Base-by-base conservation (phyloP, 202 grass and related monocot species). In the Sporobolus alterniflorus region DNA sequence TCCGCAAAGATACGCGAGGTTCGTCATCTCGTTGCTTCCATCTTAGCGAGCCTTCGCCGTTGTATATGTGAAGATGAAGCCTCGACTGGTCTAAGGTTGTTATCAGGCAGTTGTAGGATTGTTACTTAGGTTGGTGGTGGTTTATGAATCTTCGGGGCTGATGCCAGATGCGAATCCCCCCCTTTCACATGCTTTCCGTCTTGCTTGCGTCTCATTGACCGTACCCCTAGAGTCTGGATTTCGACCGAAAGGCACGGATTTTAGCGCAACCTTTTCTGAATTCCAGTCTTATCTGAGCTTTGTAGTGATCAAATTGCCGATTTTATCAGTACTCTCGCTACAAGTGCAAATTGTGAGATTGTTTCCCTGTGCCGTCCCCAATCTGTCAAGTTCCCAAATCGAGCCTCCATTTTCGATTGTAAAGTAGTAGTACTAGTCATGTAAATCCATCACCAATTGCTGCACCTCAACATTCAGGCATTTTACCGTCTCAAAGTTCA, bases 1-100 rank as follows among this genome's bases (percentile, higher is more conserved):
- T 69, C 71, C 14, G 30, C 52, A 64, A n/a, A 82, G 54, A 77
- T 46, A 36, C 72, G 43, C 78, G 33, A 82, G 72, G 78, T 82
- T 43, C 54, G 63, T n/a, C n/a, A n/a, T n/a, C n/a, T n/a, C n/a
- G 29, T n/a, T 70, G 17, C 16, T 29, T 71, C 12, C 54, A 20
- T 26, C 22, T 31, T 51, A 15, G 64, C n/a, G n/a, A n/a, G n/a
- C n/a, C n/a, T n/a, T n/a, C n/a, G n/a, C n/a, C n/a, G n/a, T n/a
- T n/a, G n/a, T n/a, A n/a, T n/a, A n/a, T n/a, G n/a, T n/a, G n/a
- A n/a, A n/a, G n/a, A n/a, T n/a, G n/a, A n/a, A n/a, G n/a, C n/a
- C n/a, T 41, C 5, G 36, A 12, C 59, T 2, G 2, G 15, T 13
- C 68, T 67, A 21, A 78, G 28, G 48, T 48, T 84, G 55, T 4